Evolutionary conservation across 2,329 filamentous ascomycete genomes (phyloP).

Genomic region (Shiraia sp.): DNA sequence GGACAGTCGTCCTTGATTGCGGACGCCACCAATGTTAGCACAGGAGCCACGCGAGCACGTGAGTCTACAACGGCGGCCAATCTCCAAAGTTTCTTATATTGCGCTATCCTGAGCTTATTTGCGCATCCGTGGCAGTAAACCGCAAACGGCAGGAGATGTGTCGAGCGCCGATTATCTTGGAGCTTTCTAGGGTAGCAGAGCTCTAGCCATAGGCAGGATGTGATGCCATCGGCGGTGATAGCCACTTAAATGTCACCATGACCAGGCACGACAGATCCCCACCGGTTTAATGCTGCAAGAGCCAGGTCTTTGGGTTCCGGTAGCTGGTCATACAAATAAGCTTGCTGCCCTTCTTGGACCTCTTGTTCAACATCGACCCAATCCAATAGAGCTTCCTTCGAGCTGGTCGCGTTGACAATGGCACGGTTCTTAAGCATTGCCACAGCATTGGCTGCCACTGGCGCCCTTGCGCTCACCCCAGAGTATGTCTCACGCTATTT

Average conservation of each 20-base stretch:
- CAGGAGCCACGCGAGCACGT: slow-evolving; percentile 6
- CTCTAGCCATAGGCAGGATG: slow-evolving; percentile 6
- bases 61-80: slow-evolving; percentile 5
- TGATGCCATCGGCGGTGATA: slow-evolving; percentile 22
- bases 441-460: slow-evolving; percentile 38
- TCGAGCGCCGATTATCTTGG: slow-evolving; percentile 8
- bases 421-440: slow-evolving; percentile 38
- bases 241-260: slow-evolving; percentile 7
- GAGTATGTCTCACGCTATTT: slow-evolving; percentile 32
- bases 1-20: too few relatives aligned
- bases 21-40: slow-evolving; percentile 18
- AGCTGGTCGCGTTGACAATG: slow-evolving; percentile 37
- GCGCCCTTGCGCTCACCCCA: slow-evolving; percentile 39
- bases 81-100: slow-evolving; percentile 21
- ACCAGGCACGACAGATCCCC: slow-evolving; percentile 18
- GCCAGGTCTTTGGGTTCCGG: slow-evolving; percentile 5
- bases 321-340: slow-evolving; percentile 27
- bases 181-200: slow-evolving; percentile 12
- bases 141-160: slow-evolving; percentile 25
- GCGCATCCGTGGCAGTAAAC: slow-evolving; percentile 17
- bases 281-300: slow-evolving; percentile 10
- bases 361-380: slow-evolving; percentile 23
- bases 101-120: slow-evolving; percentile 28
- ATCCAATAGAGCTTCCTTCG: slow-evolving; percentile 31
- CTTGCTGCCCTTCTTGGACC: slow-evolving; percentile 16